Percentiles rank a stretch among this genome's conserved stretches.
Conservation (phyloP, 192 early-diverging fungal species). For the Dissophora globulifera region DNA sequence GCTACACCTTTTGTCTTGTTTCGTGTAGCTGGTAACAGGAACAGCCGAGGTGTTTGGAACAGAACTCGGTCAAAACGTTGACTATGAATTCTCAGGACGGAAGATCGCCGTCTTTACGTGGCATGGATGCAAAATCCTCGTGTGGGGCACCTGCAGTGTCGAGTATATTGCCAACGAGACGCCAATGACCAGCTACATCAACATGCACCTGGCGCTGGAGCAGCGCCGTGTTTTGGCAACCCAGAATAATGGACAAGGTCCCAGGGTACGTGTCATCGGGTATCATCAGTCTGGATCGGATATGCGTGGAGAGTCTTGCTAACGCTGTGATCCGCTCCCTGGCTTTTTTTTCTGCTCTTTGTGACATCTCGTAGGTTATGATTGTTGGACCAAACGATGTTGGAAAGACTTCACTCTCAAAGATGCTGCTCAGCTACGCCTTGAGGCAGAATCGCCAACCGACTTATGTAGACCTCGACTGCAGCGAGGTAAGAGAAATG, state of each 20-base stretch:
- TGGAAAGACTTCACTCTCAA: constrained; percentile 90
- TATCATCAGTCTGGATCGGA: no score
- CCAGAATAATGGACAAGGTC: constrained; percentile 54
- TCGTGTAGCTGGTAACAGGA: constrained; percentile 73
- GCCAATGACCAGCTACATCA: constrained; percentile 91
- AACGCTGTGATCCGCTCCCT: no score
- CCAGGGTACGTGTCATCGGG: constrained; percentile 56
- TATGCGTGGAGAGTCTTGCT: background rate
- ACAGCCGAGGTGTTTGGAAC: constrained; percentile 95
- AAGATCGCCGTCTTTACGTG: constrained; percentile 94
- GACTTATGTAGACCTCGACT: constrained; percentile 88
- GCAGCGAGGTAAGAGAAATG: constrained; percentile 69
- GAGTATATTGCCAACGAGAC: constrained; percentile 96
- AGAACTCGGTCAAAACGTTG: constrained; percentile 83
- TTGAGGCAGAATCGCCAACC: constrained; percentile 77
- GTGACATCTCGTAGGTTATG: constrained; percentile 70
- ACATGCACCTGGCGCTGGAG: constrained; percentile 89
- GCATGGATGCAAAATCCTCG: constrained; percentile 82
- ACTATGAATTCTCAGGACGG: constrained; percentile 83
- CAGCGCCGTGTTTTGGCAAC: constrained; percentile 70
- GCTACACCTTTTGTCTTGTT: no score
- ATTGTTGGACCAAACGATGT: constrained; percentile 92
- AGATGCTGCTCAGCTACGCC: constrained; percentile 90
- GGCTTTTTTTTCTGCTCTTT: no score
- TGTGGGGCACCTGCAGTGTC: constrained; percentile 73